Base-by-base conservation (phyloP, 768 basidiomycete genomes). In the Rickenella mellea region DNA sequence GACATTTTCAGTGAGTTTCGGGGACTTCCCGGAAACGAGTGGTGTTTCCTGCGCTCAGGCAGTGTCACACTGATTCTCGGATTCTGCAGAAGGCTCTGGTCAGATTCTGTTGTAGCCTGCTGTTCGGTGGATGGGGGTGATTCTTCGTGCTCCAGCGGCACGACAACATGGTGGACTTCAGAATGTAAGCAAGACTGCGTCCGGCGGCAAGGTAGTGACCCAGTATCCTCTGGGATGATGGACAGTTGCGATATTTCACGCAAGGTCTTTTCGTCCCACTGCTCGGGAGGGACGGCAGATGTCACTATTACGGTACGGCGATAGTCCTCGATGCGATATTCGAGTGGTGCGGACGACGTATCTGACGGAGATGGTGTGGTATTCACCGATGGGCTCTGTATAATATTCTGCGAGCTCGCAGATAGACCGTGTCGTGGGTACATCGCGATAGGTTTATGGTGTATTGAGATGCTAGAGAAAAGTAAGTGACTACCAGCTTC, bases 121-220 rank as follows among this genome's bases (percentile, higher is more conserved):
- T 24, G 24, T 19, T 19, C 20, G 20, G 20, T 24, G 8, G 15
- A 39, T 17, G 8, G 19, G 37, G 22, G 37, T 39, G 9, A 54
- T 43, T 6, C 47, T 3, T 48, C 52, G 41, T 54, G 50, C 17
- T 27, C 39, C 17, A 47, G 48, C 4, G 51, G 46, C 1, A 38
- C 39, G 29, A 39, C 45, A 5, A 54, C 24, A 29, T 51, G 43
- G 0, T 41, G n/a, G n/a, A n/a, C n/a, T n/a, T n/a, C n/a, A n/a
- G n/a, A n/a, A n/a, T n/a, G n/a, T n/a, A n/a, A n/a, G n/a, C n/a
- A n/a, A n/a, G n/a, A n/a, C n/a, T n/a, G n/a, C n/a, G n/a, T n/a
- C n/a, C n/a, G n/a, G n/a, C n/a, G n/a, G n/a, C n/a, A n/a, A n/a
- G n/a, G n/a, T n/a, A n/a, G n/a, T n/a, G n/a, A n/a, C n/a, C n/a